Base-by-base conservation (phyloP, 441 rosid genomes). In the Adansonia gregorii region DNA sequence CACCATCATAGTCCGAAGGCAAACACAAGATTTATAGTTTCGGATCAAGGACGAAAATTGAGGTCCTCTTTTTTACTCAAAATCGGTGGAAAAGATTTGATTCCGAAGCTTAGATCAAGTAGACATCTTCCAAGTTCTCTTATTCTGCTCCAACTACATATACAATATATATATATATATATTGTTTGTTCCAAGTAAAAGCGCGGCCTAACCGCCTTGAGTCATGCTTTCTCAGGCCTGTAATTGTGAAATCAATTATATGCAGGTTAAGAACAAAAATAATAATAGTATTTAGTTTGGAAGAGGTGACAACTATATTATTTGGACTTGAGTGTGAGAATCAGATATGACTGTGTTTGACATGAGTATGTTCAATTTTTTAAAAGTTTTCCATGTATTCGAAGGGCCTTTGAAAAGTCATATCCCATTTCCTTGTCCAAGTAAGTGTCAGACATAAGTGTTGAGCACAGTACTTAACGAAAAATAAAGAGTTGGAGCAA, bases 191-290 rank as follows among this genome's bases (percentile, higher is more conserved):
- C 78, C 48, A 48, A 20, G 55, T 48, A 64, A 78, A 82, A 67
- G 64, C 48, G 46, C 70, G 8, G 39, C 17, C 68, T 51, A 71
- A 59, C 46, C 59, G 73, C 55, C 48, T 72, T 8, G 1, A 3
- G 8, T 65, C 60, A 20, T 76, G 41, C 54, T 65, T 76, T 64
- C 43, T 80, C 77, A 80, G 67, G 71, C 87, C 89, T 85, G 84
- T n/a, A 61, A 67, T 10, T 14, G 56, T 12, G 49, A 2, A 63
- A 59, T 59, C 72, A 59, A 8, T 55, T 41, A 49, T 19, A 76
- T 67, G 75, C 55, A 65, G 60, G 51, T 31, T 4, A 12, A 67
- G 43, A 64, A 74, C 60, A 51, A 15, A 8, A 54, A 10, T 52
- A 24, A 27, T 31, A n/a, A 10, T 12, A 41, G 14, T 68, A 35